These are phyloP conservation scores for Rostrohypoxylon terebratum DNA, from an alignment of 495 filamentous ascomycete species.

Conservation along the genomic window DNA sequence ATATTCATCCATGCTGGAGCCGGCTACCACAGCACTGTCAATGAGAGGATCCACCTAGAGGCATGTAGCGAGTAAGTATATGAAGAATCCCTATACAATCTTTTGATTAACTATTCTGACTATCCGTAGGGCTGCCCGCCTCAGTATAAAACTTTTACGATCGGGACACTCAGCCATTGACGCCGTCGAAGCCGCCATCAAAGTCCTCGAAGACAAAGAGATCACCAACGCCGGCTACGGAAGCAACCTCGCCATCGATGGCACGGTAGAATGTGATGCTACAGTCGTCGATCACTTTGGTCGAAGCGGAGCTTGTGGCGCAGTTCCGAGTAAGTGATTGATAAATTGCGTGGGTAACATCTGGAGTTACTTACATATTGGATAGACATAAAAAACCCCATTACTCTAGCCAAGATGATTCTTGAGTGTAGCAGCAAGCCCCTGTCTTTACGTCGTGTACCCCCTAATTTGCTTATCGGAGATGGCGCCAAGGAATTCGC, in stretches of 20 bases:
- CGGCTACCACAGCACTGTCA: conserved; percentile 88
- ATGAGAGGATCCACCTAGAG: conserved; percentile 83
- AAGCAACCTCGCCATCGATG: conserved; percentile 92
- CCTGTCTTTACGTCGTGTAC: conserved; percentile 84
- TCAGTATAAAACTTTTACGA: conserved; percentile 81
- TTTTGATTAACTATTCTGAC: neutral
- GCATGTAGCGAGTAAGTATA: conserved; percentile 84
- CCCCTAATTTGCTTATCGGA: conserved; percentile 90
- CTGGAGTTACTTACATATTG: conserved; percentile 10
- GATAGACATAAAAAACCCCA: conserved; percentile 90
- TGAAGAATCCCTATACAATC: neutral
- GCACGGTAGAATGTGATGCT: conserved; percentile 93
- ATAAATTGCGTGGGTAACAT: neutral
- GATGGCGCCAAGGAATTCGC: conserved; percentile 88
- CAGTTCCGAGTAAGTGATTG: conserved; percentile 77
- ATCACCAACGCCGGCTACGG: conserved; percentile 98
- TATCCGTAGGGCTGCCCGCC: conserved; percentile 74
- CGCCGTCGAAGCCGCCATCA: conserved; percentile 92
- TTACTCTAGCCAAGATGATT: conserved; percentile 83
- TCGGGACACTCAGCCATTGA: conserved; percentile 84
- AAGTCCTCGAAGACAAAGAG: conserved; percentile 86
- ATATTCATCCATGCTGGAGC: conserved; percentile 97
- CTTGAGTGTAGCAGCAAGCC: conserved; percentile 78
- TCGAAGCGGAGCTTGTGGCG: conserved; percentile 91
- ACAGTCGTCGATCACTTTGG: conserved; percentile 91